A percentile compares a stretch with the other conserved stretches of the same genome.
Evolutionary conservation across 805 yeast genomes (phyloP).

Genomic region (Myxozyma sirexii): DNA sequence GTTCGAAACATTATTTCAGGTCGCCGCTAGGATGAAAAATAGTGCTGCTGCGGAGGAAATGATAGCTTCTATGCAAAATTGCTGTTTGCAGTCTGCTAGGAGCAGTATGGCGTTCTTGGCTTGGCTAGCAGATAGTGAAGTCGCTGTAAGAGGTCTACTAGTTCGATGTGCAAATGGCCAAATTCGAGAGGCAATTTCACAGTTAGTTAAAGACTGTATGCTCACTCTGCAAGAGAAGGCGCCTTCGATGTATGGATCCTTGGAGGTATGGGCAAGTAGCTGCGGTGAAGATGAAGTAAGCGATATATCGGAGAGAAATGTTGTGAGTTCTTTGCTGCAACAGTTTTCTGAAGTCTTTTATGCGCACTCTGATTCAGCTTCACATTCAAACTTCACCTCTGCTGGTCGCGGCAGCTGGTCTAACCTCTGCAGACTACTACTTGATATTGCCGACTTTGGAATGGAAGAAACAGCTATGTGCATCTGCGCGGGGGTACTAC

Average conservation of each 20-base stretch:
- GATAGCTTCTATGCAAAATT: constrained; percentile 3
- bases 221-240: not conserved
- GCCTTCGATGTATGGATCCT: constrained; percentile 18
- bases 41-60: constrained; percentile 1
- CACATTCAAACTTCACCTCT: not conserved
- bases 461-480: constrained; percentile 17
- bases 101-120: constrained; percentile 15
- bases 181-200: constrained; percentile 13
- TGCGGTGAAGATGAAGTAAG: not conserved
- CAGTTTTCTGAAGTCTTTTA: not conserved
- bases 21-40: constrained; percentile 18
- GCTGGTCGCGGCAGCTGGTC: constrained; percentile 20
- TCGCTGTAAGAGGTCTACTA: constrained; percentile 9
- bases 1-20: constrained; percentile 22
- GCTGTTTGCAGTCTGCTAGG: not conserved
- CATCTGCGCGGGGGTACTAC: constrained; percentile 18
- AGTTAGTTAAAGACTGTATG: constrained; percentile 8
- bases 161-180: constrained; percentile 23
- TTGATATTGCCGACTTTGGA: constrained; percentile 10
- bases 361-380: not conserved
- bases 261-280: constrained; percentile 11
- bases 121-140: constrained; percentile 15
- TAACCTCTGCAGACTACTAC: constrained; percentile 13
- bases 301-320: not conserved
- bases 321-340: not conserved